Evolutionary conservation across 345 rosid species (phyloP), one percentile per base, ranked within the genome.

Genomic region (Citrus mangshanensis): DNA sequence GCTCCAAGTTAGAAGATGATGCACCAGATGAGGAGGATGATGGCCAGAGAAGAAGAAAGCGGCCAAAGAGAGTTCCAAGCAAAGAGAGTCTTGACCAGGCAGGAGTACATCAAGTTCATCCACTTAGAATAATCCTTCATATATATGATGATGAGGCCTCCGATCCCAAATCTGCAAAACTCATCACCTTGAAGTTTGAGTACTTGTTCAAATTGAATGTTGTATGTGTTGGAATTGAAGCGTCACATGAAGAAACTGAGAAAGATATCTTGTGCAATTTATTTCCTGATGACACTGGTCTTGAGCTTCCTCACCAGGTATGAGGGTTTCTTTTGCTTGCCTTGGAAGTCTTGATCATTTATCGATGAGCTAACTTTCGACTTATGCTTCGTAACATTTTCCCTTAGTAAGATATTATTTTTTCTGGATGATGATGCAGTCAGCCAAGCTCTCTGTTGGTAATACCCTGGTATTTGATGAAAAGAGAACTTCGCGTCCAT

Each of bases 231-330:
- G 94, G 90, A 32, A 77, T 80, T 38, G 93, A 94, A 84, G 93
- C 89, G 54, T 82, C 94, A 73, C 81, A 59, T 6, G 92, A 89
- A 80, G 93, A 86, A 79, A 81, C 81, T 40, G 91, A 88, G 56
- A 78, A 73, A 76, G 82, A 86, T 84, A 87, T 91, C 55, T 76
- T 96, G 18, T 91, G 90, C 83, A 91, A 87, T 85, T 88, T 96
- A 70, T 96, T 93, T 87, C 90, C 95, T 59, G 90, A 89, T 80
- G 98, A 94, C 79, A 76, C 87, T 14, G 98, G 99, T 32, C 81
- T 86, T 35, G 99, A 96, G 83, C 95, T 91, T 85, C 99, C 98
- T 82, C 97, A 83, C 82, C 95, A 90, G 94, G 98, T 93, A 85
- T 80, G 72, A 34, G 40, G 72, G 49, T 60, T 71, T 71, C 54